Evolutionary conservation across 345 rosid genomes (phyloP).

Genomic region (Citrus unshiu): DNA sequence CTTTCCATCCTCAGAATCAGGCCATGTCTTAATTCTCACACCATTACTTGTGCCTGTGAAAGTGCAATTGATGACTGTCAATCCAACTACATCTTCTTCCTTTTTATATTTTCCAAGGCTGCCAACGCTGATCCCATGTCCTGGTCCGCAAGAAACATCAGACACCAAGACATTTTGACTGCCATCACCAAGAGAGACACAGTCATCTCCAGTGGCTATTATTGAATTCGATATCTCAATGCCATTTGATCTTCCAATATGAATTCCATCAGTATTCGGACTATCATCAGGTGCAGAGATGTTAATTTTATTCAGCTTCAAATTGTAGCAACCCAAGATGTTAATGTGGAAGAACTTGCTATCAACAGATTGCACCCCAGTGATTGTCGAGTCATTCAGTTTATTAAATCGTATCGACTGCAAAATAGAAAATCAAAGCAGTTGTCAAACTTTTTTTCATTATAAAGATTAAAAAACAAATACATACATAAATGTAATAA

Average conservation of each 20-base stretch:
- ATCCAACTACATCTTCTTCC: background rate
- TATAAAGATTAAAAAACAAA: no score
- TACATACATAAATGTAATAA: no score
- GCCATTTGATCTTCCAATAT: conserved; percentile 15
- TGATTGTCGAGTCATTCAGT: conserved; percentile 15
- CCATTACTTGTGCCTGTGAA: background rate
- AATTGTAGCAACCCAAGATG: conserved; percentile 21
- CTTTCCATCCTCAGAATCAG: background rate
- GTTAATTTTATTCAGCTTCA: background rate
- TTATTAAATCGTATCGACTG: conserved; percentile 22
- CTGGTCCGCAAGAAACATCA: conserved; percentile 25
- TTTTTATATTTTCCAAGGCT: background rate
- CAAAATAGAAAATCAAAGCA: background rate
- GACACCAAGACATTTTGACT: conserved; percentile 15
- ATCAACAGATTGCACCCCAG: conserved; percentile 16
- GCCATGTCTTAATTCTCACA: background rate
- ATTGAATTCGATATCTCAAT: conserved; percentile 17
- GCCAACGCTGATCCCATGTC: conserved; percentile 30
- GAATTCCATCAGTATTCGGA: conserved; percentile 37
- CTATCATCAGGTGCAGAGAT: conserved; percentile 18
- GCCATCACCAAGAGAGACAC: conserved; percentile 31
- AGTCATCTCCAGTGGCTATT: conserved; percentile 31
- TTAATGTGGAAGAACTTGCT: conserved; percentile 27
- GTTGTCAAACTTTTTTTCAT: no score
- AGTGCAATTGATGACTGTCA: background rate